phyloP scores from a whole-genome alignment of 306 rosid species.

The Astragalus glycyphyllos region DNA sequence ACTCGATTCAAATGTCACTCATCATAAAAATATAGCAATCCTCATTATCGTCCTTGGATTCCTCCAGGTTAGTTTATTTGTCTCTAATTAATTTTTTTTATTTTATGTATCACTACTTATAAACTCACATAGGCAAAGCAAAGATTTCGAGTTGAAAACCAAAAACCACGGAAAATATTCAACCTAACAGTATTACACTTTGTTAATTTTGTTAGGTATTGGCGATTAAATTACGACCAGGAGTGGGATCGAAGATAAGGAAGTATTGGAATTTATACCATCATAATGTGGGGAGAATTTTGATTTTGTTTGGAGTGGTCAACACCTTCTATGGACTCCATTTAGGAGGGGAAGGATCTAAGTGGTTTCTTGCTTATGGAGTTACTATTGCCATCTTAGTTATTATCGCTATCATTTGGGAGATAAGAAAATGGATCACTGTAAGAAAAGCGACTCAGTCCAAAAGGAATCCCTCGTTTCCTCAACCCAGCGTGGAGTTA shows the following conservation, averaged over 20 bases:
- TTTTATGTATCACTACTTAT: too few relatives aligned
- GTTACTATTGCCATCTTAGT: slow-evolving; percentile 22
- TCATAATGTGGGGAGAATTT: slow-evolving; percentile 43
- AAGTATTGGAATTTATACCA: slow-evolving; percentile 52
- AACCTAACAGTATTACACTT: too few relatives aligned
- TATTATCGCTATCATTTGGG: slow-evolving; percentile 10
- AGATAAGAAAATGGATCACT: slow-evolving; percentile 35
- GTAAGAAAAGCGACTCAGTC: slow-evolving; percentile 9
- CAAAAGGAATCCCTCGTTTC: background rate
- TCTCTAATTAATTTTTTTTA: background rate
- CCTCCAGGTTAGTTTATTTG: slow-evolving; percentile 38
- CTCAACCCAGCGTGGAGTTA: slow-evolving; percentile 4
- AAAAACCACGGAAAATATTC: too few relatives aligned
- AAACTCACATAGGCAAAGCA: too few relatives aligned
- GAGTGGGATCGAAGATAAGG: slow-evolving; percentile 26
- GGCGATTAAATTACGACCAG: slow-evolving; percentile 31
- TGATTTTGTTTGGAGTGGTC: slow-evolving; percentile 34
- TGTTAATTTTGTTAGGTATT: slow-evolving; percentile 20
- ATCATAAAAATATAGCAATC: slow-evolving; percentile 43
- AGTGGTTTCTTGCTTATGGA: slow-evolving; percentile 45
- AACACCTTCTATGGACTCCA: slow-evolving; percentile 45
- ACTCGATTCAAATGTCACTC: background rate
- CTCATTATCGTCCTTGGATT: slow-evolving; percentile 42
- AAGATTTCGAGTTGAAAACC: too few relatives aligned
- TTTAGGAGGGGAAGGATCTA: slow-evolving; percentile 43